Percentiles rank a stretch among this genome's conserved stretches.
phyloP scores from a whole-genome alignment of 1,284 basidiomycete genomes.

The Puccinia triticina region DNA sequence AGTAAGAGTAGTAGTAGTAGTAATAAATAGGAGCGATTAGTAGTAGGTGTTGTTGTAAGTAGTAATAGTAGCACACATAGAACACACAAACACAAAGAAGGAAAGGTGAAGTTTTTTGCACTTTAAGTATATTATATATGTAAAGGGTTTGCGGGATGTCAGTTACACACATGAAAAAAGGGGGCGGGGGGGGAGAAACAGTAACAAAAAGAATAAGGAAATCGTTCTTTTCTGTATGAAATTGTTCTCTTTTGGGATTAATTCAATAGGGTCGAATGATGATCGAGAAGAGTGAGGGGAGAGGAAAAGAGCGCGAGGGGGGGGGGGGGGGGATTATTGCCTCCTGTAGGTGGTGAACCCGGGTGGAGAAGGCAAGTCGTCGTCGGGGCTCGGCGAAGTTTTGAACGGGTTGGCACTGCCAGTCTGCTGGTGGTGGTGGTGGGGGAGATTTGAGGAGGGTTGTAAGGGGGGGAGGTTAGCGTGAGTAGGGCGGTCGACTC shows the following conservation, averaged over 20 bases:
- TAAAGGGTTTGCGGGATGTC: not conserved
- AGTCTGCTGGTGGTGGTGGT: not conserved
- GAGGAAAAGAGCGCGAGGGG: not conserved
- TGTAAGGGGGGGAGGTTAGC: constrained; percentile 4
- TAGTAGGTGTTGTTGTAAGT: no score
- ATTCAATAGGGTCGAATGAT: no score
- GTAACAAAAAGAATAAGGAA: not conserved
- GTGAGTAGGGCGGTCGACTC: constrained; percentile 28
- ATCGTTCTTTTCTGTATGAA: not conserved
- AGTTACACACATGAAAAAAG: not conserved
- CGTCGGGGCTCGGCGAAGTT: not conserved
- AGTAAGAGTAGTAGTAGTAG: no score
- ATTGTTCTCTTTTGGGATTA: no score
- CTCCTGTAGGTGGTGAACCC: not conserved
- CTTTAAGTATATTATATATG: not conserved
- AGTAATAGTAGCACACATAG: no score
- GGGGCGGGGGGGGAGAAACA: not conserved
- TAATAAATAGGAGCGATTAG: no score
- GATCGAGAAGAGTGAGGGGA: no score
- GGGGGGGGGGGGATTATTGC: not conserved
- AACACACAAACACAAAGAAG: no score
- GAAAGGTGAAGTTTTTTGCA: not conserved
- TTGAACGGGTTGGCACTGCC: not conserved
- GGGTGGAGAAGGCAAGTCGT: not conserved
- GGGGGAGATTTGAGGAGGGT: no score